Conservation (phyloP, 768 basidiomycete species). For the Gelatoporia subvermispora region DNA sequence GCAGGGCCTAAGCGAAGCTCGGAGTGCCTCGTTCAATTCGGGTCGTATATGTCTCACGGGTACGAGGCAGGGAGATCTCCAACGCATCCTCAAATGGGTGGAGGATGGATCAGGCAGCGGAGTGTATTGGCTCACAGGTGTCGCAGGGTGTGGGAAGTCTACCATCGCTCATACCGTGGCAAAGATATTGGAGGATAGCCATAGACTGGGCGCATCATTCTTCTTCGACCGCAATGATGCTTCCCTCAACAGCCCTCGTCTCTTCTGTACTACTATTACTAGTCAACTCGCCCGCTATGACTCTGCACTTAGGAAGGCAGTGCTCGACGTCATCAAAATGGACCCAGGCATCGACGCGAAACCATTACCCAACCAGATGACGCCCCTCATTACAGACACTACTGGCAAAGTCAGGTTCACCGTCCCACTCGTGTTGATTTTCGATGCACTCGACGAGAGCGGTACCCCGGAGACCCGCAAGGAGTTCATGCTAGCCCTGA, state of each 20-base stretch:
- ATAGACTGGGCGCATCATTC: conserved; percentile 28
- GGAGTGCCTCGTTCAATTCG: no score
- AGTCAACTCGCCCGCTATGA: conserved; percentile 20
- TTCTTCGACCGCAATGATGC: conserved; percentile 24
- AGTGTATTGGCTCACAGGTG: conserved; percentile 27
- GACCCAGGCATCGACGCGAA: no score
- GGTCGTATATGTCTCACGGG: no score
- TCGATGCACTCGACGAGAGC: conserved; percentile 36
- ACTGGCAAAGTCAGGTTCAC: neutral
- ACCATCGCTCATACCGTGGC: conserved; percentile 33
- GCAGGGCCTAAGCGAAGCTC: no score
- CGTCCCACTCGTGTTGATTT: conserved; percentile 21
- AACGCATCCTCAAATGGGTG: no score
- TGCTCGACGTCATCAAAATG: no score
- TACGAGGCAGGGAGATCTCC: no score
- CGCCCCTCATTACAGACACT: conserved; percentile 16
- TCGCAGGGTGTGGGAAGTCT: conserved; percentile 36
- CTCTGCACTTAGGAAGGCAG: no score
- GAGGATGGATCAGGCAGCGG: no score
- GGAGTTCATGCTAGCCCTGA: neutral
- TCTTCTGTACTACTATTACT: conserved; percentile 30
- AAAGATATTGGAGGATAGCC: conserved; percentile 10
- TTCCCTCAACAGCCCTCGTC: conserved; percentile 13
- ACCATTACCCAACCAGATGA: no score
- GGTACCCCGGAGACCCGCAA: conserved; percentile 1